Conservation (phyloP, 2,329 filamentous ascomycete genomes). For the Aspergillus caelatus region DNA sequence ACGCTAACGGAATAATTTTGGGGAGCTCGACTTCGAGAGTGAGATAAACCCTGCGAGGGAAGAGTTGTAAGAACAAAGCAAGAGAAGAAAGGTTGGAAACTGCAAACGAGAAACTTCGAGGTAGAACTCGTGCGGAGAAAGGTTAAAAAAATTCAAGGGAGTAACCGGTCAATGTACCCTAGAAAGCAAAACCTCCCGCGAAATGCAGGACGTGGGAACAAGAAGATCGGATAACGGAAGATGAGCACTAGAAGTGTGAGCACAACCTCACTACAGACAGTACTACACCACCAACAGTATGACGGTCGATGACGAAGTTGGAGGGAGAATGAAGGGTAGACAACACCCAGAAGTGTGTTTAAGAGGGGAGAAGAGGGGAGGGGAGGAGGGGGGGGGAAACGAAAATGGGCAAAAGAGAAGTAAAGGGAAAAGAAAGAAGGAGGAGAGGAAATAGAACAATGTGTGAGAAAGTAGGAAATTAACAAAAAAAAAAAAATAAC, state of each 20-base stretch:
- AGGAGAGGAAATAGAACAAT: constrained; percentile 13
- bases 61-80: constrained; percentile 15
- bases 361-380: constrained; percentile 24
- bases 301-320: constrained; percentile 14
- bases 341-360: constrained; percentile 18
- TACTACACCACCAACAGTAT: constrained; percentile 20
- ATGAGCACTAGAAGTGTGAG: constrained; percentile 24
- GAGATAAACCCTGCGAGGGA: constrained; percentile 15
- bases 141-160: constrained; percentile 19
- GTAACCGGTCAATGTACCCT: constrained; percentile 25
- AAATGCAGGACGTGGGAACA: constrained; percentile 22
- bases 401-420: constrained; percentile 21
- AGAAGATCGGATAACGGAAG: constrained; percentile 23
- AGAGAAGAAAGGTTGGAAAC: constrained; percentile 9
- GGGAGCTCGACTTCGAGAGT: constrained; percentile 1
- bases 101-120: constrained; percentile 22
- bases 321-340: constrained; percentile 23
- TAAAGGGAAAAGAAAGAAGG: constrained; percentile 14
- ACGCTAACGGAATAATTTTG: constrained; percentile 11
- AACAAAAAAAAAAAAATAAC: constrained; percentile 21
- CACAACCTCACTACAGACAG: constrained; percentile 27
- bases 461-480: constrained; percentile 15
- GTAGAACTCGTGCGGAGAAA: constrained; percentile 22
- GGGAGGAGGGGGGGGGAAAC: constrained; percentile 24
- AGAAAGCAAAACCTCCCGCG: constrained; percentile 21